These are phyloP conservation scores for Rhynchosporium agropyri DNA, from an alignment of 2,329 filamentous ascomycete genomes.

Conservation along the genomic window DNA sequence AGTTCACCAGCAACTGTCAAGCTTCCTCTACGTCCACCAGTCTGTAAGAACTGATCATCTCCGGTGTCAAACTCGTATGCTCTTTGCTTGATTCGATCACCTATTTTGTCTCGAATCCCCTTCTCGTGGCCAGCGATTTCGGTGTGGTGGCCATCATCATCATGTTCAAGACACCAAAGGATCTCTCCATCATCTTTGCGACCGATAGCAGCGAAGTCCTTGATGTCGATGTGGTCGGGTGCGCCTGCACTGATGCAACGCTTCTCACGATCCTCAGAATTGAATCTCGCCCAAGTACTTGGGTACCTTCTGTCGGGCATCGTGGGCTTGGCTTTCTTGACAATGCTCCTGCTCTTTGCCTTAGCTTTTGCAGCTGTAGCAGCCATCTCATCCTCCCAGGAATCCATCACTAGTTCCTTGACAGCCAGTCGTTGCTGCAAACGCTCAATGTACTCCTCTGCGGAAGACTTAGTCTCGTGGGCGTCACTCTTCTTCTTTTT, in stretches of 20 bases:
- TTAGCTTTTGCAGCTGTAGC: slow-evolving; percentile 32
- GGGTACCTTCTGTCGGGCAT: slow-evolving; percentile 35
- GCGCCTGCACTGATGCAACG: slow-evolving; percentile 30
- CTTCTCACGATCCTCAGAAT: slow-evolving; percentile 36
- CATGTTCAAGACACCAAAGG: slow-evolving; percentile 34
- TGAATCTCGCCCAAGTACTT: slow-evolving; percentile 37
- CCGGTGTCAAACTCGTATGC: slow-evolving; percentile 28
- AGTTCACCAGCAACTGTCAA: slow-evolving; percentile 32
- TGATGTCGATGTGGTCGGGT: slow-evolving; percentile 27
- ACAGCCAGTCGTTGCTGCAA: slow-evolving; percentile 30
- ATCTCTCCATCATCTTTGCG: slow-evolving; percentile 25
- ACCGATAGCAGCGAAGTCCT: slow-evolving; percentile 35
- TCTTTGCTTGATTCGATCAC: slow-evolving; percentile 21
- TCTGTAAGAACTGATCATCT: slow-evolving; percentile 23
- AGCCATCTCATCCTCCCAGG: slow-evolving; percentile 36
- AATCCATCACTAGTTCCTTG: slow-evolving; percentile 34
- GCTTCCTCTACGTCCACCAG: slow-evolving; percentile 35
- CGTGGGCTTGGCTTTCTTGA: slow-evolving; percentile 28
- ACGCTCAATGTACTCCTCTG: slow-evolving; percentile 29
- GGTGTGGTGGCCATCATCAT: slow-evolving; percentile 31
- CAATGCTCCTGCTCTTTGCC: slow-evolving; percentile 33
- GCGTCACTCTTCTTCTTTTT: slow-evolving; percentile 25
- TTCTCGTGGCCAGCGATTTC: slow-evolving; percentile 27
- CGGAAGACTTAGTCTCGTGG: slow-evolving; percentile 21
- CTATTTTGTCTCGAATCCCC: slow-evolving; percentile 24